phyloP scores from a whole-genome alignment of 2,329 filamentous ascomycete genomes.

The Metarhizium sp. region DNA sequence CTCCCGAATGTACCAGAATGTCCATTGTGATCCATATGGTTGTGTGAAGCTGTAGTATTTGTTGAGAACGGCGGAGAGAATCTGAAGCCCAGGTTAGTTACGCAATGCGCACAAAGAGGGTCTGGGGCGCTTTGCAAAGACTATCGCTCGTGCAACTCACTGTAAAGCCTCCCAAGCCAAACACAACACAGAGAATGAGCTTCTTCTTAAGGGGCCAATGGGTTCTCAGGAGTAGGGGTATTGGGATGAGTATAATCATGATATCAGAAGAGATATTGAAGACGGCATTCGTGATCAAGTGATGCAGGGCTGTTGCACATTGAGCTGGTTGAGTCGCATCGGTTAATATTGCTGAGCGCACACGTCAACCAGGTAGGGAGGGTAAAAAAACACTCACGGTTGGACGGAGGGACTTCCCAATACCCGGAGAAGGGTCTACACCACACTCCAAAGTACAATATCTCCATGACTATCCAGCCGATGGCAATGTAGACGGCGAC shows the following conservation, averaged over 20 bases:
- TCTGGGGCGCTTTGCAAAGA: too few relatives aligned
- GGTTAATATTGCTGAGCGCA: not conserved
- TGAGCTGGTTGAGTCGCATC: constrained; percentile 28
- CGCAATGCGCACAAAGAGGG: too few relatives aligned
- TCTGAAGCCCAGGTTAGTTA: constrained; percentile 17
- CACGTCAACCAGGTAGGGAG: not conserved
- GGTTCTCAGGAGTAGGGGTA: constrained; percentile 41
- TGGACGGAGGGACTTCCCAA: constrained; percentile 44
- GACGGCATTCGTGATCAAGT: constrained; percentile 46
- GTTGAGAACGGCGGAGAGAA: constrained; percentile 39
- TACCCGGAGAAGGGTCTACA: constrained; percentile 46
- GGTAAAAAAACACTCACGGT: constrained; percentile 22
- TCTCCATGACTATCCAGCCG: constrained; percentile 40
- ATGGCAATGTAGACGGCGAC: constrained; percentile 35
- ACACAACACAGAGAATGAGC: constrained; percentile 36
- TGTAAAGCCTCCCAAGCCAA: constrained; percentile 35
- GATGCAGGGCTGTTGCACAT: constrained; percentile 46
- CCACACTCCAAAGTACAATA: constrained; percentile 39
- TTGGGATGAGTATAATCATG: constrained; percentile 47
- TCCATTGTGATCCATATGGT: constrained; percentile 28
- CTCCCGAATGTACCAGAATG: constrained; percentile 35
- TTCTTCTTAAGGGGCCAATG: constrained; percentile 42
- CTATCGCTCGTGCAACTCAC: constrained; percentile 20
- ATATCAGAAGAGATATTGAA: constrained; percentile 52
- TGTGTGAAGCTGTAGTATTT: constrained; percentile 32